Percentiles rank a stretch among this genome's conserved stretches.
These are phyloP conservation scores for Platanthera zijinensis DNA, from an alignment of 106 monocot species.

Conservation along the genomic window DNA sequence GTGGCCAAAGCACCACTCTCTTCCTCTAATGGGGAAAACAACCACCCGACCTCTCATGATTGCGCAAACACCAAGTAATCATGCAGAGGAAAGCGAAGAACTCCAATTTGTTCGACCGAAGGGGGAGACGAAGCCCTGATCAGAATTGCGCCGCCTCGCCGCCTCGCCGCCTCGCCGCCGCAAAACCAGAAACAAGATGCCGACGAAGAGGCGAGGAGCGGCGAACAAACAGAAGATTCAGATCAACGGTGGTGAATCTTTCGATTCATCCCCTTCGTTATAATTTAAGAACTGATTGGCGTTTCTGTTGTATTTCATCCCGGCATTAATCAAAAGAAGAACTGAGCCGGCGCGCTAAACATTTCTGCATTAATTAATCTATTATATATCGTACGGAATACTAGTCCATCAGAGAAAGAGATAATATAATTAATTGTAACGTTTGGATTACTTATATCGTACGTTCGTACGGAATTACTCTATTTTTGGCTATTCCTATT, in stretches of 20 bases:
- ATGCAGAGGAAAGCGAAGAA: neutral
- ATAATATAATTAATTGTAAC: too few relatives aligned
- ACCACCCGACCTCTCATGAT: slow-evolving; percentile 68
- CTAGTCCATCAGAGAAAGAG: too few relatives aligned
- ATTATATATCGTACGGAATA: too few relatives aligned
- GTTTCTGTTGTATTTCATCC: too few relatives aligned
- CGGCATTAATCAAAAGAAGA: too few relatives aligned
- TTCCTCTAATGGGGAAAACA: slow-evolving; percentile 78
- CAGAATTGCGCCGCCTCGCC: neutral
- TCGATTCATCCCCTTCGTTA: neutral
- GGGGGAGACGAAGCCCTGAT: neutral
- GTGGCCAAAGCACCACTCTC: slow-evolving; percentile 71
- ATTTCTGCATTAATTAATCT: too few relatives aligned
- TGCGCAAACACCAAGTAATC: neutral
- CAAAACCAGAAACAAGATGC: neutral
- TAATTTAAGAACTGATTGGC: too few relatives aligned
- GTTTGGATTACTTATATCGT: too few relatives aligned
- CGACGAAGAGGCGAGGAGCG: neutral
- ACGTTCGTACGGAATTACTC: too few relatives aligned
- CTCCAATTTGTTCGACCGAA: neutral
- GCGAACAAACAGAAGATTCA: neutral
- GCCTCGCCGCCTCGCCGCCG: neutral
- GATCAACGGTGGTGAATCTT: neutral
- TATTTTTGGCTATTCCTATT: too few relatives aligned
- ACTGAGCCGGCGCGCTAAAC: too few relatives aligned